Evolutionary conservation across 495 filamentous ascomycete genomes (phyloP).

Genomic region (Xylaria venustula): DNA sequence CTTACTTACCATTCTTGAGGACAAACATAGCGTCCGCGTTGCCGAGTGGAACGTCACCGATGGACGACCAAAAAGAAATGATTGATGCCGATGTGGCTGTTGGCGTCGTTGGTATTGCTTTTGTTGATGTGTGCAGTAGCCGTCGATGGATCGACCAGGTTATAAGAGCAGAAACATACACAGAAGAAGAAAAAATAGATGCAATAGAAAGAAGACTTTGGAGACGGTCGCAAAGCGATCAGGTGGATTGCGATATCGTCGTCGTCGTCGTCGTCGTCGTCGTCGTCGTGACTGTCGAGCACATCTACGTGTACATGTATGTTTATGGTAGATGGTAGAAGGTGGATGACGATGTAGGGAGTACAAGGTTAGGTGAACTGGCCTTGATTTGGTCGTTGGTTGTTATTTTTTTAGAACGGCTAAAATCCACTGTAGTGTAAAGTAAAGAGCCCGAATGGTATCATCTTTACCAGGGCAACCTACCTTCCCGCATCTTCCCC

Average conservation of each 20-base stretch:
- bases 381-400: neutral
- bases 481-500: too few relatives aligned
- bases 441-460: too few relatives aligned
- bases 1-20: slow-evolving; percentile 36
- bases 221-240: neutral
- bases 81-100: too few relatives aligned
- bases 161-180: neutral
- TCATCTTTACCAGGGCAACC: slow-evolving; percentile 9
- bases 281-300: too few relatives aligned
- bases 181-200: neutral
- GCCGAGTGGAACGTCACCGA: neutral
- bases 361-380: too few relatives aligned
- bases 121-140: too few relatives aligned
- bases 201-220: neutral
- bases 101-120: too few relatives aligned
- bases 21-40: slow-evolving; percentile 31
- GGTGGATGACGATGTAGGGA: too few relatives aligned
- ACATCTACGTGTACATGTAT: neutral
- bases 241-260: neutral
- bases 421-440: too few relatives aligned
- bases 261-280: neutral
- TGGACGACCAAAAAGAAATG: too few relatives aligned
- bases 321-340: too few relatives aligned
- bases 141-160: too few relatives aligned
- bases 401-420: neutral